Evolutionary conservation across 108 stramenopile species (phyloP), one percentile per base, ranked within the genome.

Genomic region (Skeletonema marinoi): DNA sequence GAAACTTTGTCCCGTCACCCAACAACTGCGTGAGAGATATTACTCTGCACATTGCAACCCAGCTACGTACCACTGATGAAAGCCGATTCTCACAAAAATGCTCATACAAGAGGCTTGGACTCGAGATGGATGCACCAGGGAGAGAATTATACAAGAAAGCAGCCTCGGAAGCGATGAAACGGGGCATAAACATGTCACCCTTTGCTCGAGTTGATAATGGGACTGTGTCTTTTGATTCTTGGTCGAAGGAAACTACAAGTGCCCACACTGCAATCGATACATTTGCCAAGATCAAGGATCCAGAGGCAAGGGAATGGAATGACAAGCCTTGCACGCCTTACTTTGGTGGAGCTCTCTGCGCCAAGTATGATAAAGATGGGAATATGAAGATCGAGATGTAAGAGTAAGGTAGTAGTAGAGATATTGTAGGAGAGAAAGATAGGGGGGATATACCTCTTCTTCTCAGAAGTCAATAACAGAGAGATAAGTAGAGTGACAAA

Each of bases 161-260:
- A 63, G 75, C 79, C 0, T 42, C 65, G 19, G 19, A 77, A 6
- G 74, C 71, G 42, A 68, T 58, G 12, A 33, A 46, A 19, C 60
- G 74, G 8, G 69, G 73, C 13, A 77, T 77, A 71, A 87, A 87
- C 48, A 73, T 83, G 32, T 75, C 78, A 19, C 86, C 86, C 4
- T 87, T 76, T 38, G 62, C 71, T 16, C 60, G 83, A 63, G 73
- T 84, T 32, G 86, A 87, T 46, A 87, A 87, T 77, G 85, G 82
- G 48, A 83, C 83, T 3, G 59, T 38, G 13, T 32, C 75, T n/a
- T 66, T 61, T 38, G 51, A 83, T 33, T 51, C 50, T n/a, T 85
- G 85, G 85, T 78, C 76, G 9, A 63, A 16, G 66, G 75, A 83
- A 62, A 81, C 75, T 32, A 44, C 12, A 4, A 75, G 80, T 59